Percentiles rank a stretch among this genome's conserved stretches.
Conservation (phyloP, 257 asterid genomes). For the Parsonsia alboflavescens region DNA sequence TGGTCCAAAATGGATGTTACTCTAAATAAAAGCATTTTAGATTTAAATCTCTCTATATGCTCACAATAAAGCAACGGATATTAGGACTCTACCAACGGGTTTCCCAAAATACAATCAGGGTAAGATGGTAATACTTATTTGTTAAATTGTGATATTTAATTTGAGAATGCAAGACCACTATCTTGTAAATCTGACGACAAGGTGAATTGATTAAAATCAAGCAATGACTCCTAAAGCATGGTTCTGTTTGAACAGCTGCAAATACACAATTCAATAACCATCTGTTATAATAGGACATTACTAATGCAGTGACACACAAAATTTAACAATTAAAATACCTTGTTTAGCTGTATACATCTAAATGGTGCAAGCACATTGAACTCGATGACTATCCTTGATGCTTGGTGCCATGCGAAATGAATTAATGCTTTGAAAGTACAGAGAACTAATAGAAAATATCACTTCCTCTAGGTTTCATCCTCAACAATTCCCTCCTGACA, state of each 20-base stretch:
- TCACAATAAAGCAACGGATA: background rate
- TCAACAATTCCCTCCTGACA: background rate
- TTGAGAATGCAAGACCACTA: background rate
- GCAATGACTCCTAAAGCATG: background rate
- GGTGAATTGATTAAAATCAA: background rate
- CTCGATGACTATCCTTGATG: background rate
- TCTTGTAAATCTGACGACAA: slow-evolving; percentile 4
- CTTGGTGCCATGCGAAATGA: background rate
- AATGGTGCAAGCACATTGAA: background rate
- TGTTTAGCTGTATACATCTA: background rate
- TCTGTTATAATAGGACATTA: background rate
- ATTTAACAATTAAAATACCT: background rate
- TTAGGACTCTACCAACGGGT: background rate
- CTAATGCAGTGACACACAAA: no score
- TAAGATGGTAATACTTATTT: background rate
- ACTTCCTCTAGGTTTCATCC: background rate
- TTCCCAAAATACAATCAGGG: background rate
- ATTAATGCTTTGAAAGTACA: background rate
- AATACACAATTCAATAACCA: background rate
- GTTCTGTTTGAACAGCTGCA: background rate
- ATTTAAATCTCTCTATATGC: background rate
- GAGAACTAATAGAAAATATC: background rate
- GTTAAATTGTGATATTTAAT: background rate
- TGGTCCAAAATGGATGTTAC: background rate
- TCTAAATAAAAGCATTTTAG: background rate